Evolutionary conservation across 2,329 filamentous ascomycete species (phyloP).

Genomic region (Proliferodiscus dingleyae): DNA sequence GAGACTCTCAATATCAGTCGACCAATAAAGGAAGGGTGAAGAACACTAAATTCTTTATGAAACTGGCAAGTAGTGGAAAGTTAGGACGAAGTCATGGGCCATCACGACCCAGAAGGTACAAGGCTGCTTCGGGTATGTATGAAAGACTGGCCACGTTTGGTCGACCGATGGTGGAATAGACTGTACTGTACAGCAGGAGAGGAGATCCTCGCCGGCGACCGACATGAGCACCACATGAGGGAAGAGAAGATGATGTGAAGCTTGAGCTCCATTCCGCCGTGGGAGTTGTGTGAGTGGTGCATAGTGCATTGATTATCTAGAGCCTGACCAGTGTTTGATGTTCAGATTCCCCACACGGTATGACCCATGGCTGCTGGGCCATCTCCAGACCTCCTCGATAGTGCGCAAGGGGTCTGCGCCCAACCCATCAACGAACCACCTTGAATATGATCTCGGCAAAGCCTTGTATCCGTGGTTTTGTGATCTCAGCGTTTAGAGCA

Average conservation of each 20-base stretch:
- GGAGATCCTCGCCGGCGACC: constrained; percentile 27
- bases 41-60: constrained; percentile 9
- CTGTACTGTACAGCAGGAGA: constrained; percentile 22
- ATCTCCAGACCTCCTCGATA: constrained; percentile 29
- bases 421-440: constrained; percentile 24
- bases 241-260: constrained; percentile 16
- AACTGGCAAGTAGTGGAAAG: constrained; percentile 11
- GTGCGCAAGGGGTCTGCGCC: constrained; percentile 23
- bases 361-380: constrained; percentile 26
- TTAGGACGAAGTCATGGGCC: constrained; percentile 24
- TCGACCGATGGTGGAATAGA: constrained; percentile 26
- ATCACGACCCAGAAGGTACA: constrained; percentile 20
- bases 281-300: constrained; percentile 12
- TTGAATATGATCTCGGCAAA: constrained; percentile 15
- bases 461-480: constrained; percentile 21
- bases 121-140: constrained; percentile 28
- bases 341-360: constrained; percentile 30
- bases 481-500: constrained; percentile 25
- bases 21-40: constrained; percentile 14
- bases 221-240: constrained; percentile 27
- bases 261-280: constrained; percentile 6
- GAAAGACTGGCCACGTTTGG: constrained; percentile 25
- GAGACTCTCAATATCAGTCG: constrained; percentile 3
- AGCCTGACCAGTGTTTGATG: constrained; percentile 32
- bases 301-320: constrained; percentile 31